A percentile compares a stretch with the other conserved stretches of the same genome.
Conservation (phyloP, 495 filamentous ascomycete genomes). For the Aspergillus asperescens region DNA sequence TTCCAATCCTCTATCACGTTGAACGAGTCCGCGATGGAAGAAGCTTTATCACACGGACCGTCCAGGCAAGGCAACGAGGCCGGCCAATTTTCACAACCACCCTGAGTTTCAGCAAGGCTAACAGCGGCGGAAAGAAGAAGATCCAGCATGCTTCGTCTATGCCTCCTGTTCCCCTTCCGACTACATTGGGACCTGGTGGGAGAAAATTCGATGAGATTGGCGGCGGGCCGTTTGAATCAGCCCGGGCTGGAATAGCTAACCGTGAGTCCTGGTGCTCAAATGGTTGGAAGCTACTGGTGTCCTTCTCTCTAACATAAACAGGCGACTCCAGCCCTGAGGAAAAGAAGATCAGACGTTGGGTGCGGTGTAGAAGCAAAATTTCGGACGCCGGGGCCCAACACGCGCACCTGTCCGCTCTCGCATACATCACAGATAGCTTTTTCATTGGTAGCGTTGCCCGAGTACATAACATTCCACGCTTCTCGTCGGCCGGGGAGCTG, state of each 20-base stretch:
- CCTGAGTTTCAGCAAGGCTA: slow-evolving; percentile 74
- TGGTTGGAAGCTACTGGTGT: background rate
- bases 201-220: slow-evolving; percentile 27
- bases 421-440: slow-evolving; percentile 86
- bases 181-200: slow-evolving; percentile 19
- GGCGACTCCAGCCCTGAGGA: slow-evolving; percentile 50
- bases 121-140: slow-evolving; percentile 56
- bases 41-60: slow-evolving; percentile 88
- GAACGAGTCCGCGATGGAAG: slow-evolving; percentile 87
- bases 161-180: slow-evolving; percentile 28
- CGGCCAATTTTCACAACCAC: slow-evolving; percentile 92
- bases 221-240: slow-evolving; percentile 40
- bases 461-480: slow-evolving; percentile 68
- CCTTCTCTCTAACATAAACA: slow-evolving; percentile 13
- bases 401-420: slow-evolving; percentile 78
- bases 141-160: slow-evolving; percentile 43
- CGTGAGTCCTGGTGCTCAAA: slow-evolving; percentile 25
- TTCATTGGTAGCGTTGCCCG: slow-evolving; percentile 85
- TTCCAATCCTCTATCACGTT: slow-evolving; percentile 89
- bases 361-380: slow-evolving; percentile 71
- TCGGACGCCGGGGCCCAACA: slow-evolving; percentile 64
- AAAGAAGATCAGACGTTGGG: slow-evolving; percentile 70
- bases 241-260: slow-evolving; percentile 39
- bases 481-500: slow-evolving; percentile 40
- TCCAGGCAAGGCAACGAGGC: slow-evolving; percentile 87